Conservation (phyloP, 805 yeast genomes). For the Sugiyamaella americana region DNA sequence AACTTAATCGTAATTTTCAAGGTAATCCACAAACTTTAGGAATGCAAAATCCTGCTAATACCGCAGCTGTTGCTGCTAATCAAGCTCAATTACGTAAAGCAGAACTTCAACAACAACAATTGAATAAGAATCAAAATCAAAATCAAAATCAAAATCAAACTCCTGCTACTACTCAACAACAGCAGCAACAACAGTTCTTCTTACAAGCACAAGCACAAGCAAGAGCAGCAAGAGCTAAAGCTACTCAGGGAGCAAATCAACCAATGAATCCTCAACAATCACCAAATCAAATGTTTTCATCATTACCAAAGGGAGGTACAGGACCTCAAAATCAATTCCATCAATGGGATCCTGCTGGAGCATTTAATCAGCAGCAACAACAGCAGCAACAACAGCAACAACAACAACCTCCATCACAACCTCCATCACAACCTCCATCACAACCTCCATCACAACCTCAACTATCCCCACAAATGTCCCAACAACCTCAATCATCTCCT, state of each 20-base stretch:
- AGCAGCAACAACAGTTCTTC: slow-evolving; percentile 19
- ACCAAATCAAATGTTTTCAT: slow-evolving; percentile 1
- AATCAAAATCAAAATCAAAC: slow-evolving; percentile 24
- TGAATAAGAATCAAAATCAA: slow-evolving; percentile 17
- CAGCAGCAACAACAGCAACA: no score
- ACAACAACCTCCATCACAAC: no score
- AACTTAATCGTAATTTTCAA: neutral
- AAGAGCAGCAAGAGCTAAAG: slow-evolving; percentile 12
- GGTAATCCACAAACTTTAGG: neutral
- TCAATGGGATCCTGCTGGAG: neutral
- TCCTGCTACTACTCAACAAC: slow-evolving; percentile 23
- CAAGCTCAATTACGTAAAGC: neutral
- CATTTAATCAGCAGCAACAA: neutral
- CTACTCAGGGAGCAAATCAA: neutral
- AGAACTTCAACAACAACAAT: slow-evolving; percentile 12
- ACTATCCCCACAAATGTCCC: slow-evolving; percentile 11
- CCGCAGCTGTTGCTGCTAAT: slow-evolving; percentile 4
- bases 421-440: slow-evolving; percentile 3
- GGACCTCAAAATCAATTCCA: neutral
- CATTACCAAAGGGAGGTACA: neutral
- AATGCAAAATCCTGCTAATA: neutral
- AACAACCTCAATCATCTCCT: slow-evolving; percentile 18
- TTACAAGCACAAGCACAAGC: slow-evolving; percentile 7
- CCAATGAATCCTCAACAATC: slow-evolving; percentile 7
- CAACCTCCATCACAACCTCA: neutral